Percentiles rank a stretch among this genome's conserved stretches.
These are phyloP conservation scores for Hymenoscyphus albidus DNA, from an alignment of 2,329 filamentous ascomycete genomes.

Conservation along the genomic window DNA sequence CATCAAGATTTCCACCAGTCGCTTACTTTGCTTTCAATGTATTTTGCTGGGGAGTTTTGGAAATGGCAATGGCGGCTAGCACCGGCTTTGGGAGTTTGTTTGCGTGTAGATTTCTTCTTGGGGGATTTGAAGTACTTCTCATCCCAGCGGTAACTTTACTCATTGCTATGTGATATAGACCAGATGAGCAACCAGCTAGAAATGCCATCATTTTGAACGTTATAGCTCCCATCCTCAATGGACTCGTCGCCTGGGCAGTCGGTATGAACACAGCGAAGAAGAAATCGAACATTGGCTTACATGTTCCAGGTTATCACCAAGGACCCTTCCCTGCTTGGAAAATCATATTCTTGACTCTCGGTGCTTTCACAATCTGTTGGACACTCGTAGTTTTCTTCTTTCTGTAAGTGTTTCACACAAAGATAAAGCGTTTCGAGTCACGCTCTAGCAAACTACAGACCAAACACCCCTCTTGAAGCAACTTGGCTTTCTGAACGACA, in stretches of 20 bases:
- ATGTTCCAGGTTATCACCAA: slow-evolving; percentile 18
- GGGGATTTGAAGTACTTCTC: slow-evolving; percentile 50
- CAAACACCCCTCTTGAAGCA: slow-evolving; percentile 46
- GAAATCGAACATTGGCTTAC: not conserved
- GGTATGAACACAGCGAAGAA: slow-evolving; percentile 7
- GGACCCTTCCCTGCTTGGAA: slow-evolving; percentile 29
- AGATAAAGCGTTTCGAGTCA: not conserved
- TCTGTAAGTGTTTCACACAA: slow-evolving; percentile 11
- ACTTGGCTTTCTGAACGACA: slow-evolving; percentile 38
- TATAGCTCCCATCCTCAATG: slow-evolving; percentile 28
- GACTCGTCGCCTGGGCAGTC: slow-evolving; percentile 27
- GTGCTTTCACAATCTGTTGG: slow-evolving; percentile 27
- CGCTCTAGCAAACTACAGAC: slow-evolving; percentile 20
- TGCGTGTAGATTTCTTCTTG: slow-evolving; percentile 47
- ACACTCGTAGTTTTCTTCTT: slow-evolving; percentile 23
- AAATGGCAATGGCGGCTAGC: slow-evolving; percentile 45
- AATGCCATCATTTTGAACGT: slow-evolving; percentile 29
- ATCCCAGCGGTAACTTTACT: slow-evolving; percentile 51
- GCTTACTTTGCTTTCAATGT: slow-evolving; percentile 22
- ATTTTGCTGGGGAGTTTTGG: slow-evolving; percentile 37
- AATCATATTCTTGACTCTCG: slow-evolving; percentile 29
- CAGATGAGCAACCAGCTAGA: slow-evolving; percentile 50
- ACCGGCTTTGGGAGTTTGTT: slow-evolving; percentile 48
- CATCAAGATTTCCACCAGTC: slow-evolving; percentile 17
- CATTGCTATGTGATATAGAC: slow-evolving; percentile 52